phyloP scores from a whole-genome alignment of 163 green algal species.

The Chlorella variabilis region DNA sequence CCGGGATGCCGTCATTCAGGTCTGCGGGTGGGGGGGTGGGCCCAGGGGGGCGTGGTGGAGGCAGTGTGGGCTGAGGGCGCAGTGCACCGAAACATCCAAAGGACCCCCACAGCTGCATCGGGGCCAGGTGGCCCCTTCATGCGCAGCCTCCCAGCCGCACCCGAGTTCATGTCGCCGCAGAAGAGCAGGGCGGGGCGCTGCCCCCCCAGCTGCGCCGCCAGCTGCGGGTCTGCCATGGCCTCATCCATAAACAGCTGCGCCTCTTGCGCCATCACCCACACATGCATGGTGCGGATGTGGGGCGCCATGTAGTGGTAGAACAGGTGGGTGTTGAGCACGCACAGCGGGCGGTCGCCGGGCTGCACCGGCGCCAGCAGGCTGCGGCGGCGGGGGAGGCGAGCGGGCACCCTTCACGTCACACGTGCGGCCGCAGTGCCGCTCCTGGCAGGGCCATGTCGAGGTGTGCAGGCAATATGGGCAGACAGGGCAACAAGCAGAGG shows the following conservation, averaged over 20 bases:
- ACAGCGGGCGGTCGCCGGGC: conserved; percentile 52
- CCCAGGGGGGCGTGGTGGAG: no score
- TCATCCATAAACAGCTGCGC: conserved; percentile 54
- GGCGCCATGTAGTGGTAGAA: conserved; percentile 90
- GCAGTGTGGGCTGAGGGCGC: not conserved
- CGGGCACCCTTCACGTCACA: not conserved
- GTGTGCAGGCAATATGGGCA: no score
- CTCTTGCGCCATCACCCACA: conserved; percentile 68
- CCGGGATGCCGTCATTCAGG: conserved; percentile 86
- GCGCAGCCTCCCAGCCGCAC: not conserved
- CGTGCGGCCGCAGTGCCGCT: not conserved
- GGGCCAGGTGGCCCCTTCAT: no score
- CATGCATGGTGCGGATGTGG: conserved; percentile 92
- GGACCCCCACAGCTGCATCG: not conserved
- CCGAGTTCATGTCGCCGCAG: conserved; percentile 90
- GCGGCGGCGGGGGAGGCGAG: not conserved
- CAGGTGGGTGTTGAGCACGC: conserved; percentile 91
- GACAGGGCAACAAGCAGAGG: no score
- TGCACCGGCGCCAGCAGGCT: conserved; percentile 32
- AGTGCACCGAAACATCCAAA: not conserved
- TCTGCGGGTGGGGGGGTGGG: conserved; percentile 4
- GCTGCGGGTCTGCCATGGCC: conserved; percentile 4
- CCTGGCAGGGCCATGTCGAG: no score
- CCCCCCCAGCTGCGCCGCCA: conserved; percentile 18
- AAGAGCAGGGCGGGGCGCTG: conserved; percentile 69